These are phyloP conservation scores for Plantago ovata DNA, from an alignment of 257 asterid species.

Conservation along the genomic window DNA sequence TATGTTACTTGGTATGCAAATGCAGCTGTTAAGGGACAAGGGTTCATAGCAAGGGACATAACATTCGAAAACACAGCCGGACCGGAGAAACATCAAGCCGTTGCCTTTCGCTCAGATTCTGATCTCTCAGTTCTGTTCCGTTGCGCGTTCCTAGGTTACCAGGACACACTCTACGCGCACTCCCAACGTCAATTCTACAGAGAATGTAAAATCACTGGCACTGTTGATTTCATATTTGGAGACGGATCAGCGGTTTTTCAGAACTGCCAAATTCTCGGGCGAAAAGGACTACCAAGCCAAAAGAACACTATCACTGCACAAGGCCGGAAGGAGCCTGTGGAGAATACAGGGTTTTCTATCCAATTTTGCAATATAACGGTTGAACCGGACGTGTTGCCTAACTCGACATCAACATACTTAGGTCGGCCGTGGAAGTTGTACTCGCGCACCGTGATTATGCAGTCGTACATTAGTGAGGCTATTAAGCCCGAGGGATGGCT, in stretches of 20 bases:
- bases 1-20: constrained; percentile 2
- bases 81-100: constrained; percentile 53
- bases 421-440: constrained; percentile 55
- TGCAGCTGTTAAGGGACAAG: constrained; percentile 50
- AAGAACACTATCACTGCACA: constrained; percentile 51
- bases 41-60: constrained; percentile 57
- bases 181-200: constrained; percentile 51
- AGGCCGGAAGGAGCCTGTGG: constrained; percentile 39
- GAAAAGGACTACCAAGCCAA: constrained; percentile 34
- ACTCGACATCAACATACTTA: constrained; percentile 32
- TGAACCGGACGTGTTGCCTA: constrained; percentile 21
- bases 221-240: constrained; percentile 58
- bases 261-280: constrained; percentile 33
- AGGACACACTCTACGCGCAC: constrained; percentile 50
- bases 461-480: constrained; percentile 33
- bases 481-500: constrained; percentile 48
- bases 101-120: constrained; percentile 46
- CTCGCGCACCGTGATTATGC: constrained; percentile 46
- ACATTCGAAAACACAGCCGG: constrained; percentile 51
- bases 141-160: constrained; percentile 39
- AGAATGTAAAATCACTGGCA: constrained; percentile 49
- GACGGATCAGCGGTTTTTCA: constrained; percentile 44
- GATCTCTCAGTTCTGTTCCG: constrained; percentile 46
- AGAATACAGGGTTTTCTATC: constrained; percentile 39
- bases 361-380: constrained; percentile 37